Conservation (phyloP, 1,284 basidiomycete genomes). For the Golubevia pallescens region DNA sequence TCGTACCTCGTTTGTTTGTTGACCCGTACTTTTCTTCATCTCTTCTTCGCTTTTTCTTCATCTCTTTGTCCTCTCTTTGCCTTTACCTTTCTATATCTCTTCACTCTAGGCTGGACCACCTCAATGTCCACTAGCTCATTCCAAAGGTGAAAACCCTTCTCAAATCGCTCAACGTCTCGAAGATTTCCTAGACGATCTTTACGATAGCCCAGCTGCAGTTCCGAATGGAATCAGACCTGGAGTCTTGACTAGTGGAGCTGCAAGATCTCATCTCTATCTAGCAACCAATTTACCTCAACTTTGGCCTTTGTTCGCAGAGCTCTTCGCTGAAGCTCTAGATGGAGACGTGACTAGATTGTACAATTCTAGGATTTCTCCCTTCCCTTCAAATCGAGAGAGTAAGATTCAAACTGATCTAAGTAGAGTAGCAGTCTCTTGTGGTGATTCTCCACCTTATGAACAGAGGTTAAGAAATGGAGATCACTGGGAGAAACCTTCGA, state of each 20-base stretch:
- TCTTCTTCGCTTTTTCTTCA: background rate
- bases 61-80: too few species aligned
- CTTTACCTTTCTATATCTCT: background rate
- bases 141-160: conserved; percentile 11
- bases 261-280: conserved; percentile 39
- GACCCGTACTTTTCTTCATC: too few species aligned
- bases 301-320: conserved; percentile 24
- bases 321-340: background rate
- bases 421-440: conserved; percentile 20
- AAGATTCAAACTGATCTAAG: conserved; percentile 15
- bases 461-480: too few species aligned
- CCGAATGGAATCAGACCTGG: conserved; percentile 56
- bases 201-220: conserved; percentile 53
- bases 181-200: conserved; percentile 54
- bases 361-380: conserved; percentile 6
- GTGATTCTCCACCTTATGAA: conserved; percentile 17
- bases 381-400: conserved; percentile 12
- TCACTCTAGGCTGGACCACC: conserved; percentile 9
- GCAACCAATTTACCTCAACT: conserved; percentile 22
- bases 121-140: conserved; percentile 16
- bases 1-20: too few species aligned
- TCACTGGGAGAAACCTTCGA: too few species aligned
- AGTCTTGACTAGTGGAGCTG: conserved; percentile 65
- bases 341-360: too few species aligned
- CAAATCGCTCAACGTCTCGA: conserved; percentile 15